Base-by-base conservation (phyloP, 2,329 filamentous ascomycete species). In the Conoideocrella luteorostrata region DNA sequence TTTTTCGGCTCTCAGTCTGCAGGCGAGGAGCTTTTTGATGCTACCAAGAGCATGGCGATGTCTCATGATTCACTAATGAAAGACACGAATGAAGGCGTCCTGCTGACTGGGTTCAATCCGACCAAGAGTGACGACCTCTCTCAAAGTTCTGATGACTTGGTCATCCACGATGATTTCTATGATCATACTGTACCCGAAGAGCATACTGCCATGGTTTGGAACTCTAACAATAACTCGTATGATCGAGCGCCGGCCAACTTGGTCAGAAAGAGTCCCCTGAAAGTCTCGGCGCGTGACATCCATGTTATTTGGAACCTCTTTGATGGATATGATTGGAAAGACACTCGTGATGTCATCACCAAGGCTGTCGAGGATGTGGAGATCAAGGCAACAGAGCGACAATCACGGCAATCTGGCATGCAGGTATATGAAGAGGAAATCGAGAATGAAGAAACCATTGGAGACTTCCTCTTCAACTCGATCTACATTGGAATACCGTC, bases 261-360 rank as follows among this genome's bases (percentile, higher is more conserved):
- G 48, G 69, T 82, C 7, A 72, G 74, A 30, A 73, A 72, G 42
- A 87, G 84, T 49, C 88, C 91, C 5, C 66, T 98, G 12, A 82
- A 81, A 50, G 72, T 96, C 3, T 80, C 81, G 5, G 76, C 97
- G 13, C 82, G 87, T 21, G 88, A 96, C 57, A 83, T 95, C 5
- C 88, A 97, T 59, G 70, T 96, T 41, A 96, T 97, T 47, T 98
- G 93, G 93, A 95, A 98, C 57, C 70, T 98, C 1, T 96, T 93
- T 62, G 93, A 98, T 68, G 93, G 93, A 2, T 98, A 95, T 60
- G 94, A 98, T 64, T 98, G 94, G 94, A 78, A 83, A 53, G 77
- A 80, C 34, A 98, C 94, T 1, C 78, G 91, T 34, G 85, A 93
- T 49, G 80, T 84, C 4, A 95, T 98, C 45, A 82, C 82, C 18